phyloP scores from a whole-genome alignment of 2,329 filamentous ascomycete genomes.

The Sporothrix sp. region DNA sequence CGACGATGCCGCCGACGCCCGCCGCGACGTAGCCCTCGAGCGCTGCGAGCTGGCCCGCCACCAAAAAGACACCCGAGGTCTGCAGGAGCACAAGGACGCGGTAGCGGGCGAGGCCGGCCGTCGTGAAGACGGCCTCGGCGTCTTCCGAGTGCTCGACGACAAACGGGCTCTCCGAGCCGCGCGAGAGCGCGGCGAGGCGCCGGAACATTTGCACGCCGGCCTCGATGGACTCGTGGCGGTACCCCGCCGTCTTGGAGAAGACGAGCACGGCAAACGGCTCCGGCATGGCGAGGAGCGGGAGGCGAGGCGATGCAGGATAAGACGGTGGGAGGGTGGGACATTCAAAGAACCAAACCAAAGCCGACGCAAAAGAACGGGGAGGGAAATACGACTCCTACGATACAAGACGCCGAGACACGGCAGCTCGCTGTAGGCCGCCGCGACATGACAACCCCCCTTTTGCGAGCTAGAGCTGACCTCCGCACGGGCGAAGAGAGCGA shows the following conservation, averaged over 20 bases:
- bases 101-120: constrained; percentile 24
- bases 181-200: constrained; percentile 22
- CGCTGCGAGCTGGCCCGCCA: constrained; percentile 24
- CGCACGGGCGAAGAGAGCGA: too few species aligned
- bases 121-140: constrained; percentile 24
- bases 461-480: too few species aligned
- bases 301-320: background rate
- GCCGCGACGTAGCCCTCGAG: constrained; percentile 26
- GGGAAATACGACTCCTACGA: too few species aligned
- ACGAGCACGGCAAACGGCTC: constrained; percentile 27
- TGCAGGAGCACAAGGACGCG: constrained; percentile 31
- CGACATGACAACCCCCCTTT: too few species aligned
- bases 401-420: too few species aligned
- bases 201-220: constrained; percentile 27
- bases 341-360: background rate
- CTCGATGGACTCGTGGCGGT: constrained; percentile 31
- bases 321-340: background rate
- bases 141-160: constrained; percentile 29
- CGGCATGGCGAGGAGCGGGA: constrained; percentile 2
- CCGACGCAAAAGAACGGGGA: background rate
- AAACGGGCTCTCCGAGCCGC: constrained; percentile 21
- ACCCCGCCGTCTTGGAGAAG: constrained; percentile 30
- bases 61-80: constrained; percentile 30
- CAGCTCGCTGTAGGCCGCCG: too few species aligned
- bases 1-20: constrained; percentile 30